Evolutionary conservation across 768 basidiomycete genomes (phyloP).

Genomic region (Rhizopogon rudus): DNA sequence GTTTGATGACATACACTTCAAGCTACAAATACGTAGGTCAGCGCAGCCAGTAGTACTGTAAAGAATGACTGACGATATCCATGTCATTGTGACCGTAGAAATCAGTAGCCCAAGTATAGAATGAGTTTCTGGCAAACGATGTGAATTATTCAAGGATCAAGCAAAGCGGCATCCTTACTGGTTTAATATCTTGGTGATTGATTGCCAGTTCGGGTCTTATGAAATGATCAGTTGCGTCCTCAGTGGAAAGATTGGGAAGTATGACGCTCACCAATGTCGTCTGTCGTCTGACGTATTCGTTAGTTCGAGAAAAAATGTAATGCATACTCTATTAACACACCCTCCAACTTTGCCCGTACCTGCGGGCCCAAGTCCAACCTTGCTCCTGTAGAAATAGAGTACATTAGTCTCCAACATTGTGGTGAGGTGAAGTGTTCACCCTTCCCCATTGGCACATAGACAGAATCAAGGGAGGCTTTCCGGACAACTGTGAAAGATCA

Average conservation of each 20-base stretch:
- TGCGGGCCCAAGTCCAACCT: slow-evolving; percentile 60
- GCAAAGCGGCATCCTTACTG: slow-evolving; percentile 28
- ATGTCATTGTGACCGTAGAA: slow-evolving; percentile 68
- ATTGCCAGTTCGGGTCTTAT: slow-evolving; percentile 43
- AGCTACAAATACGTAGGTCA: slow-evolving; percentile 30
- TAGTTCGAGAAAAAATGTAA: background rate
- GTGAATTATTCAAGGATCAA: background rate
- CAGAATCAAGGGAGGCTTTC: slow-evolving; percentile 50
- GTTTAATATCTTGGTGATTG: slow-evolving; percentile 50
- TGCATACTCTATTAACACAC: slow-evolving; percentile 27
- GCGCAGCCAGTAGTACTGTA: background rate
- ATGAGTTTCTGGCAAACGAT: slow-evolving; percentile 48
- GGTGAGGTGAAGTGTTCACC: slow-evolving; percentile 30
- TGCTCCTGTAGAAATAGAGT: slow-evolving; percentile 36
- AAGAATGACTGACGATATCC: slow-evolving; percentile 47
- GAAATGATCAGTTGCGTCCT: background rate
- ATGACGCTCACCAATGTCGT: slow-evolving; percentile 37
- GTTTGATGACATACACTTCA: slow-evolving; percentile 41
- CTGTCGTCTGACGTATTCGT: slow-evolving; percentile 36
- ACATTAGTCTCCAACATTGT: background rate
- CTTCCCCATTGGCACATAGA: slow-evolving; percentile 68
- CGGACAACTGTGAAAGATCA: slow-evolving; percentile 39
- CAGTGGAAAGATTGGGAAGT: background rate
- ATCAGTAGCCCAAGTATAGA: slow-evolving; percentile 55
- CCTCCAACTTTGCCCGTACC: slow-evolving; percentile 62